A percentile compares a stretch with the other conserved stretches of the same genome.
phyloP scores from a whole-genome alignment of 2,329 filamentous ascomycete genomes.

The Microascus cirrosus region DNA sequence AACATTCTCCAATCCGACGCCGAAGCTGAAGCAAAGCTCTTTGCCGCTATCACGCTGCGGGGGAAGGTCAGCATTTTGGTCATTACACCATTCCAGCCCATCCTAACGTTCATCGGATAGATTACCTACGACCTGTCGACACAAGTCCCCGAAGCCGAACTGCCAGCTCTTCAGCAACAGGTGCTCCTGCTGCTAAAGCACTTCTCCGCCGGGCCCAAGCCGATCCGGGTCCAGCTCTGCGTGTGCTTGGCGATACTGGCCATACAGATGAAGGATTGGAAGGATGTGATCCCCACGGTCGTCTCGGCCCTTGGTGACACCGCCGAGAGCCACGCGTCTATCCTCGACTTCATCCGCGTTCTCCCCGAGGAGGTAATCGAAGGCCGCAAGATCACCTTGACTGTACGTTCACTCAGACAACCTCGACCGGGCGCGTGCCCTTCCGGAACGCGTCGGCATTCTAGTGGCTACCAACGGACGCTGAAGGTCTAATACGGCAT shows the following conservation, averaged over 20 bases:
- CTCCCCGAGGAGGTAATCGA: conserved; percentile 98
- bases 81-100: neutral
- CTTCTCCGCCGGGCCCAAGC: conserved; percentile 73
- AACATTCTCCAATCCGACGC: conserved; percentile 73
- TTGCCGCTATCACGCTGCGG: conserved; percentile 92
- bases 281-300: conserved; percentile 77
- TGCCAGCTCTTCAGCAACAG: conserved; percentile 70
- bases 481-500: conserved; percentile 10
- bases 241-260: conserved; percentile 90
- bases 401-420: conserved; percentile 67
- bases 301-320: conserved; percentile 68
- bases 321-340: conserved; percentile 69
- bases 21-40: conserved; percentile 78
- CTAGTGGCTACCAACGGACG: neutral
- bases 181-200: conserved; percentile 70
- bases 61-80: conserved; percentile 62
- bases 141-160: conserved; percentile 67
- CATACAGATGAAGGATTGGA: conserved; percentile 94
- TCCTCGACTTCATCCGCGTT: conserved; percentile 92
- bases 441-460: neutral
- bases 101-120: conserved; percentile 30
- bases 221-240: conserved; percentile 81
- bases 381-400: conserved; percentile 97
- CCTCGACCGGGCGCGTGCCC: neutral
- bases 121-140: conserved; percentile 88